Base-by-base conservation (phyloP, 805 yeast species). In the Metschnikowia arizonensis region DNA sequence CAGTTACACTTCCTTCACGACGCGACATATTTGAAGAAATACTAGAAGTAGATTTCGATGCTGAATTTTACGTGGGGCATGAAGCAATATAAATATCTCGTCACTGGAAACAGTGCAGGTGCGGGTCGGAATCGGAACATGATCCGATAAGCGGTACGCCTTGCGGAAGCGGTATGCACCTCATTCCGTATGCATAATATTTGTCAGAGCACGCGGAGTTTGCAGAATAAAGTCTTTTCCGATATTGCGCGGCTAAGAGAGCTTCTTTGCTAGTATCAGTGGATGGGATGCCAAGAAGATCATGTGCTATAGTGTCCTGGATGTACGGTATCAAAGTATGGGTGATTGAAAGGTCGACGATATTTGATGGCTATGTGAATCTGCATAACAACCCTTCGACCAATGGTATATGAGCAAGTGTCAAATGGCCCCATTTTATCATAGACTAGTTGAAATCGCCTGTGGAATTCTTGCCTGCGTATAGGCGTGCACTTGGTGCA, bases 1-100 rank as follows among this genome's bases (percentile, higher is more conserved):
- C 41, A 35, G 48, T 40, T 5, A 49, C 44, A 40, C 47, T 49
- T 14, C 44, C 47, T 29, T 42, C 47, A 18, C 49, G 49, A 28
- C 41, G 35, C 21, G 28, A 26, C 52, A 45, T 45, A 9, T 15
- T 9, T 33, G 19, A 34, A n/a, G 25, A 24, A n/a, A 21, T 5
- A 10, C 5, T 4, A 6, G n/a, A 2, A 12, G 9, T 28, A 10
- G 31, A n/a, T 5, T n/a, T 7, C n/a, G 7, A 12, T n/a, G n/a
- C n/a, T n/a, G n/a, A n/a, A n/a, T 5, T 28, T 5, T 3, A 5
- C 15, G 3, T 10, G 24, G 39, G 31, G 28, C 14, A 17, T 5
- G 29, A 21, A 17, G 40, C 21, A 26, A 11, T 41, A 41, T 32
- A 33, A 5, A 25, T 33, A 33, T 33, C 25, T 7, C 25, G 4